Conservation (phyloP, 2,329 filamentous ascomycete species). For the Dothistroma septosporum region DNA sequence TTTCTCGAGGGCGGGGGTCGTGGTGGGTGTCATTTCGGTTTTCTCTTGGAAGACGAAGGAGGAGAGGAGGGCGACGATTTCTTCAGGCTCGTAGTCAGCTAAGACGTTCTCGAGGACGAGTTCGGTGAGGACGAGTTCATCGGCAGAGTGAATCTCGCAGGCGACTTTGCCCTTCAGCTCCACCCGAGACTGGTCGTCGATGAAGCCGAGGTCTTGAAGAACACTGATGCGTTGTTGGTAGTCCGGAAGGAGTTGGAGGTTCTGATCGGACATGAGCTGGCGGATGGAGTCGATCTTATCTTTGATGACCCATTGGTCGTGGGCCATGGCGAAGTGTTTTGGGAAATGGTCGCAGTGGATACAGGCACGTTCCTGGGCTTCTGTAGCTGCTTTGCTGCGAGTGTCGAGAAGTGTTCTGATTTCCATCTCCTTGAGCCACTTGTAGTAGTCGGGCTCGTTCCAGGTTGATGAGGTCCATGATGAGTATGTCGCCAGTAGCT, state of each 20-base stretch:
- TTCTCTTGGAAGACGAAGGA: slow-evolving; percentile 98
- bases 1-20: slow-evolving; percentile 76
- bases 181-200: slow-evolving; percentile 81
- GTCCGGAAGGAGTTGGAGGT: slow-evolving; percentile 89
- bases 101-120: slow-evolving; percentile 95
- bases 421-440: slow-evolving; percentile 71
- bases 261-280: slow-evolving; percentile 89
- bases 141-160: slow-evolving; percentile 95
- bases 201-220: slow-evolving; percentile 84
- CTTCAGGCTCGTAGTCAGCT: slow-evolving; percentile 89
- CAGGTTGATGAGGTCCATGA: slow-evolving; percentile 72
- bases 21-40: slow-evolving; percentile 72
- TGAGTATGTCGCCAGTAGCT: slow-evolving; percentile 64
- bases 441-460: slow-evolving; percentile 78
- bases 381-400: slow-evolving; percentile 59
- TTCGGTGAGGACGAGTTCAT: slow-evolving; percentile 93
- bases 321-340: slow-evolving; percentile 93
- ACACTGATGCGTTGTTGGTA: slow-evolving; percentile 94
- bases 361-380: slow-evolving; percentile 62
- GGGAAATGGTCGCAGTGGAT: slow-evolving; percentile 71
- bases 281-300: slow-evolving; percentile 87
- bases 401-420: slow-evolving; percentile 75
- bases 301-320: slow-evolving; percentile 94
- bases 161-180: slow-evolving; percentile 97
- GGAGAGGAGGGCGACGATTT: slow-evolving; percentile 90